These are phyloP conservation scores for Sicyos baderoa DNA, from an alignment of 306 rosid species.

Conservation along the genomic window DNA sequence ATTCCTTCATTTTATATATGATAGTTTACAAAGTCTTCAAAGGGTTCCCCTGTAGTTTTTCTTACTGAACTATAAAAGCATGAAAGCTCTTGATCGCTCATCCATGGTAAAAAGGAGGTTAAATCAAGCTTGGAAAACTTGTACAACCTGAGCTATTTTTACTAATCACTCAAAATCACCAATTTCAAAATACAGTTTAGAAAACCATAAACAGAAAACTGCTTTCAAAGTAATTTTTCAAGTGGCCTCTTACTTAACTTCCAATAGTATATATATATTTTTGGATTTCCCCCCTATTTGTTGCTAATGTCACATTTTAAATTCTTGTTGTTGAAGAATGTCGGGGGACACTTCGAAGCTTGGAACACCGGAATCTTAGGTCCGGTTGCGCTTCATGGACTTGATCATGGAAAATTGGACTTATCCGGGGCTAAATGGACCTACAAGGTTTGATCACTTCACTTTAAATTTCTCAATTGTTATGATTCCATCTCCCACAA, in stretches of 20 bases:
- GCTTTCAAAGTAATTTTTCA: neutral
- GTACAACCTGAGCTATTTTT: neutral
- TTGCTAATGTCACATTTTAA: slow-evolving; percentile 16
- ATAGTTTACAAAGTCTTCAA: slow-evolving; percentile 2
- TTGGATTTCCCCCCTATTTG: neutral
- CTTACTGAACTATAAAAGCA: neutral
- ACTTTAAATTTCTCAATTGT: slow-evolving; percentile 7
- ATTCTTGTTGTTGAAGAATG: slow-evolving; percentile 47
- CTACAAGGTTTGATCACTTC: slow-evolving; percentile 57
- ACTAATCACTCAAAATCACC: neutral
- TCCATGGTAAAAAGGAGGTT: neutral
- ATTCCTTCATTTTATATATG: slow-evolving; percentile 6
- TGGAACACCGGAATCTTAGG: slow-evolving; percentile 98
- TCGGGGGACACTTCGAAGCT: slow-evolving; percentile 90
- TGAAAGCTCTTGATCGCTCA: neutral
- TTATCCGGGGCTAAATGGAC: slow-evolving; percentile 95
- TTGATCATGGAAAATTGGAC: slow-evolving; percentile 85
- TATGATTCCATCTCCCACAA: slow-evolving; percentile 13
- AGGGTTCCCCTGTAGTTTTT: neutral
- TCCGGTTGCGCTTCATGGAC: slow-evolving; percentile 89
- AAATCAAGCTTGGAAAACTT: slow-evolving; percentile 3
- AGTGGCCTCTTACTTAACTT: too few relatives aligned
- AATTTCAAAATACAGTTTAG: neutral
- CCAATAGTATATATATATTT: too few relatives aligned
- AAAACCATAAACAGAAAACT: too few relatives aligned